Evolutionary conservation across 148 eudicot species (phyloP), one percentile per base, ranked within the genome.

Genomic region (Heliamphora exappendiculata): DNA sequence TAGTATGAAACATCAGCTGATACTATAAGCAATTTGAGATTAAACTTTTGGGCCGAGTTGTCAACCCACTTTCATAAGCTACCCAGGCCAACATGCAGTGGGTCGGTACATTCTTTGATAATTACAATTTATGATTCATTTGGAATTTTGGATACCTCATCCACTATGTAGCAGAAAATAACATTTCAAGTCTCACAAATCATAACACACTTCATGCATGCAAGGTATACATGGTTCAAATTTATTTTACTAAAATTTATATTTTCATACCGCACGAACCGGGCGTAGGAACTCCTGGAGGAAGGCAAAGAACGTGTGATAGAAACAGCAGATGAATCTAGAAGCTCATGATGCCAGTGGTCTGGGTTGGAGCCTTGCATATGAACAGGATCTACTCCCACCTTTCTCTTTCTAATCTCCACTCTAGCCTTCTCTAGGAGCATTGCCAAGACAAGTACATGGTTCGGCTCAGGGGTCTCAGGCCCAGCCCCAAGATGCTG

Each of bases 261-360:
- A 6, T 59, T 53, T 42, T 51, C 86, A 71, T 88, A 92, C 98
- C 92, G 63, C 53, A 95, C 55, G 60, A 92, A 91, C 47, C 79
- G 89, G 37, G 86, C 82, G 60, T 81, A 85, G 42, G 86, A 80
- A 74, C 79, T 83, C 58, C 79, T 73, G 55, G 78, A 78, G 19
- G 78, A 74, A 41, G 90, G 84, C 64, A 59, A 75, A 75, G 82
- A 79, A 73, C 53, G 82, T 53, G 84, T 78, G 66, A 91, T 60
- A 76, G 89, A 75, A 65, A 87, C 70, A 75, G 96, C 93, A 82
- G 81, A 79, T 44, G 88, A 85, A 84, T 95, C 96, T 53, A 95
- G 81, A 47, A 86, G 84, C 75, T 89, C 84, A 85, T 95, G 96
- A 74, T 85, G 94, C 92, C 91, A 95, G 77, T 75, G 17, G n/a